Base-by-base conservation (phyloP, 345 rosid genomes). In the Pugionium dolabratum region DNA sequence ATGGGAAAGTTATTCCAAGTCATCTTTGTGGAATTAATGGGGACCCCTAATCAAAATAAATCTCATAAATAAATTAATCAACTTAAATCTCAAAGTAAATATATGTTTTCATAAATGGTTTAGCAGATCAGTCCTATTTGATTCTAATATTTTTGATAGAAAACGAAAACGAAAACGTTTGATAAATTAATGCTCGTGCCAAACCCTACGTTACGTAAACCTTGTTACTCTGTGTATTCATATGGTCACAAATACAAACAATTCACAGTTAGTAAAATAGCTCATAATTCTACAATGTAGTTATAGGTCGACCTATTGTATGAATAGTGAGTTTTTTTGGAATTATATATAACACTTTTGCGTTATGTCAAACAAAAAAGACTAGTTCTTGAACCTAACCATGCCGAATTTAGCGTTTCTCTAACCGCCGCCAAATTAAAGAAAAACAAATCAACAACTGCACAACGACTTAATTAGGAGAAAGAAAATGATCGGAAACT, bases 351-450 rank as follows among this genome's bases (percentile, higher is more conserved):
- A 18, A 18, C 18, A 18, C 18, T 46, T 62, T 62, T 48, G 62
- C 57, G 47, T 64, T 56, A 56, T 58, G 29, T 18, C 18, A 18
- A 18, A 18, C 18, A 18, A 18, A 18, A 18, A 42, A 48, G 70
- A 64, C 57, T 49, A 72, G 76, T 66, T 51, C 76, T 65, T 65
- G 76, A 65, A 72, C 71, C 76, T 29, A 72, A 65, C 71, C 30
- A 58, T 65, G 66, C 76, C 71, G 29, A 72, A 58, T 52, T 64
- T 50, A 57, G 60, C 62, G 65, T 65, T 66, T 59, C 44, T 36
- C 43, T 66, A 72, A 72, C 76, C 6, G 72, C 67, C 56, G 67
- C 71, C 77, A 46, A 66, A 59, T 73, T 30, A 58, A 44, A 54
- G 61, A 43, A 58, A 40, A 48, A 5, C 6, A 10, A 39, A 71